Base-by-base conservation (phyloP, 768 basidiomycete genomes). In the Agrocybe pediades region DNA sequence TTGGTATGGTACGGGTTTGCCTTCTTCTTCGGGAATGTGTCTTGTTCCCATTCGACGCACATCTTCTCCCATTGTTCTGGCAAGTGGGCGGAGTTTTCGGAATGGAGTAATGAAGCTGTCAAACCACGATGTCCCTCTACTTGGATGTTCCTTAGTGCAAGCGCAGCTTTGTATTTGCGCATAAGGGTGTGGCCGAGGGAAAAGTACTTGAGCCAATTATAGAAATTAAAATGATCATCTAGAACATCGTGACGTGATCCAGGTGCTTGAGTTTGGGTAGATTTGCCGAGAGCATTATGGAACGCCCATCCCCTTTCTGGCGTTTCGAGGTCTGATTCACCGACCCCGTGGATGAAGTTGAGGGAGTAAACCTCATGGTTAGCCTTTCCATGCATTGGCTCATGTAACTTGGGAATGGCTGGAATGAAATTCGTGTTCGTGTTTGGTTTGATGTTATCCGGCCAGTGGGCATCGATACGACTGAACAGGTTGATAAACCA, bases 191-290 rank as follows among this genome's bases (percentile, higher is more conserved):
- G 47, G 63, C 69, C 63, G 13, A 71, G 44, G 0, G 42, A 29
- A 2, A 54, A 39, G 8, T 60, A 46, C 41, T 69, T 69, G 4
- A n/a, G 30, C 65, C 64, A 72, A 42, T 71, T 72, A 64, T 64
- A 69, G 15, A 56, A 55, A 3, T 52, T 48, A 51, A 56, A 64
- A 30, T 70, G 66, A 8, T 74, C 70, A 27, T 77, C 70, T 1
- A 78, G 36, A 0, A 64, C 62, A 26, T 72, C 70, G 2, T 61
- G 62, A 19, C 36, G 45, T 5, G 49, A 54, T 0, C 70, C 70
- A 0, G 70, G 69, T 0, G 68, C 70, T 68, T 71, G 74, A 23
- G 71, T 70, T 6, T 65, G 58, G 0, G 70, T 74, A 19, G 67
- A 67, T 1, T 59, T 54, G 2, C 64, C 65, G 0, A 60, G 53